These are phyloP conservation scores for Pseudogymnoascus sp. DNA, from an alignment of 2,329 filamentous ascomycete genomes.

Conservation along the genomic window DNA sequence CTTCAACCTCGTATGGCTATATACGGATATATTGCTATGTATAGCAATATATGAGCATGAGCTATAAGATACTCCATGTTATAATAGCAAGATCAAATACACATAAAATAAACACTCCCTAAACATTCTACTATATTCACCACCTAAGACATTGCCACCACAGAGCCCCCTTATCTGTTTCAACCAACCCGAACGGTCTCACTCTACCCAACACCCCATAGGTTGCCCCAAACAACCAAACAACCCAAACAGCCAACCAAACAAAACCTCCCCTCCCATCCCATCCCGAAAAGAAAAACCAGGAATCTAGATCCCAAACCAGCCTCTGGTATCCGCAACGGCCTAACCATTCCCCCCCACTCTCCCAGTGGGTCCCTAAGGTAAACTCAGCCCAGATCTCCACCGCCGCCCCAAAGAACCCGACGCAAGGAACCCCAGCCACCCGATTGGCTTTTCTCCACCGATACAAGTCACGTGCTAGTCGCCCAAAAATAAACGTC, in stretches of 20 bases:
- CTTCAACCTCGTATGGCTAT: background rate
- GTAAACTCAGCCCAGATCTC: background rate
- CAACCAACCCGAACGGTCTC: background rate
- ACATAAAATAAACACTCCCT: background rate
- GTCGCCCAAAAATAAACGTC: background rate
- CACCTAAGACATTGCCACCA: background rate
- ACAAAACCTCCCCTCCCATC: no score
- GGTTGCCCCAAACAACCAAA: background rate
- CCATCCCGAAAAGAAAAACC: no score
- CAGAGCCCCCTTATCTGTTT: constrained; percentile 1
- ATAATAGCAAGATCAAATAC: no score
- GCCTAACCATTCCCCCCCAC: background rate
- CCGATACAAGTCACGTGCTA: background rate
- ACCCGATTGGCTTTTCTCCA: background rate
- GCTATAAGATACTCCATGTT: no score
- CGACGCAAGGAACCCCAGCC: background rate
- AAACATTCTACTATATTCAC: background rate
- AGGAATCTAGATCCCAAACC: background rate
- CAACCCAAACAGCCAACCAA: background rate
- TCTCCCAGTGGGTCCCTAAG: background rate
- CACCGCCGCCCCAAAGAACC: background rate
- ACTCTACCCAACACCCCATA: background rate
- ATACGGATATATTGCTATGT: background rate
- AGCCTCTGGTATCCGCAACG: no score
- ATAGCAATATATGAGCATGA: no score